Evolutionary conservation across 495 filamentous ascomycete species (phyloP).

Genomic region (Talaromyces liani): DNA sequence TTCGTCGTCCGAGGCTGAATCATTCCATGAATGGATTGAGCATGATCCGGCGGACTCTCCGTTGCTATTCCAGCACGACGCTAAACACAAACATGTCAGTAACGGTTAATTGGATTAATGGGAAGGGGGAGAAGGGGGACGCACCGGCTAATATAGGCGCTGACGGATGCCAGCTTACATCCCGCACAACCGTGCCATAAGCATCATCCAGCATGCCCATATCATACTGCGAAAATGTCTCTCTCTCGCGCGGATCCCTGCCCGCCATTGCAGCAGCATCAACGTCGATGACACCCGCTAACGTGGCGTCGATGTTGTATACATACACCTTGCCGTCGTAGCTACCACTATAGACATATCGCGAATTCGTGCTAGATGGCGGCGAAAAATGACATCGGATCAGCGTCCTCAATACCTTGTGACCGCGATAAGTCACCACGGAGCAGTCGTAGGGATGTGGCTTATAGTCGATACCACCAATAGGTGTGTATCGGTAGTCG

Average conservation of each 20-base stretch:
- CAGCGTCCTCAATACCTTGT: constrained; percentile 78
- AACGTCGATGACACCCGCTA: constrained; percentile 77
- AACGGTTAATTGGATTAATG: not conserved
- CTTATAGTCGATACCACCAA: constrained; percentile 58
- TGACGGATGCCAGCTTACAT: constrained; percentile 92
- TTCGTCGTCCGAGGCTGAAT: constrained; percentile 55
- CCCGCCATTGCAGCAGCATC: constrained; percentile 45
- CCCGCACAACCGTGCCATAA: constrained; percentile 81
- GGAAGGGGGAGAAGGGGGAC: constrained; percentile 12
- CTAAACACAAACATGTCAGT: constrained; percentile 32
- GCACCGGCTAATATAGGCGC: constrained; percentile 83
- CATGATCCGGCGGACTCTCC: constrained; percentile 63
- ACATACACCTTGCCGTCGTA: constrained; percentile 83
- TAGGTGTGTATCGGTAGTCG: constrained; percentile 78
- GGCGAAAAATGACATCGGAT: constrained; percentile 97
- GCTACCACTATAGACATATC: constrained; percentile 89
- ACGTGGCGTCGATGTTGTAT: constrained; percentile 88
- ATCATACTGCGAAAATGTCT: constrained; percentile 6
- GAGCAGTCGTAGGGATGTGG: constrained; percentile 83
- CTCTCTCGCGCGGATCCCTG: not conserved
- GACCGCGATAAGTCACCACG: constrained; percentile 87
- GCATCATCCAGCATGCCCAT: constrained; percentile 25
- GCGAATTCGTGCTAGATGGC: constrained; percentile 75
- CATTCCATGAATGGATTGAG: constrained; percentile 70
- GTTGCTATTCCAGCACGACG: constrained; percentile 74